These are phyloP conservation scores for Harrya chromipes DNA, from an alignment of 768 basidiomycete genomes.

Conservation along the genomic window DNA sequence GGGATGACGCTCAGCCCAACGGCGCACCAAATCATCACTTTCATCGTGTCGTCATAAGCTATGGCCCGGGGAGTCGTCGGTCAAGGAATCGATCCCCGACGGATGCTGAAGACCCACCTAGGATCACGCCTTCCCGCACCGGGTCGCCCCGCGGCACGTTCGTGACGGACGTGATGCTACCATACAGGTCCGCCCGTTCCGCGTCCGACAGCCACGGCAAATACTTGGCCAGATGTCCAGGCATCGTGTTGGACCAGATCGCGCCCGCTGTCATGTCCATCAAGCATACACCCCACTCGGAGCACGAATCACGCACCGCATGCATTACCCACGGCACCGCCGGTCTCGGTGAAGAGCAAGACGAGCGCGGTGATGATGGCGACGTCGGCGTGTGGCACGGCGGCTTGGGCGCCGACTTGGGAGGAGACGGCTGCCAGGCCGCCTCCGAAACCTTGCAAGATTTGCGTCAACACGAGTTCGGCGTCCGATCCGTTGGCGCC, in stretches of 20 bases:
- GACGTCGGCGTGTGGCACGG: constrained; percentile 62
- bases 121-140: constrained; percentile 62
- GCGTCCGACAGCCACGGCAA: constrained; percentile 48
- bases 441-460: constrained; percentile 73
- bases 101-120: constrained; percentile 31
- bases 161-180: constrained; percentile 52
- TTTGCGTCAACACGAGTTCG: constrained; percentile 62
- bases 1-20: constrained; percentile 55
- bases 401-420: constrained; percentile 63
- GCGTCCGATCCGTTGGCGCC: constrained; percentile 54
- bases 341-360: constrained; percentile 66
- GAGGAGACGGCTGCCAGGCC: constrained; percentile 59
- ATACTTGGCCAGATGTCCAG: constrained; percentile 50
- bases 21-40: constrained; percentile 51
- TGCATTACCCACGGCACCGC: constrained; percentile 63
- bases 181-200: constrained; percentile 47
- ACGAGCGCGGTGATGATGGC: constrained; percentile 67
- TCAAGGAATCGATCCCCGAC: not conserved
- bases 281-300: too few relatives aligned
- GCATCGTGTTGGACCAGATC: constrained; percentile 69
- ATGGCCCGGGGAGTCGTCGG: not conserved
- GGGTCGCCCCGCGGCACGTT: constrained; percentile 50
- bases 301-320: too few relatives aligned
- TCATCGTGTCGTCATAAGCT: constrained; percentile 59
- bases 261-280: constrained; percentile 44